These are phyloP conservation scores for Curvularia spicifera DNA, from an alignment of 2,329 filamentous ascomycete species.

Conservation along the genomic window DNA sequence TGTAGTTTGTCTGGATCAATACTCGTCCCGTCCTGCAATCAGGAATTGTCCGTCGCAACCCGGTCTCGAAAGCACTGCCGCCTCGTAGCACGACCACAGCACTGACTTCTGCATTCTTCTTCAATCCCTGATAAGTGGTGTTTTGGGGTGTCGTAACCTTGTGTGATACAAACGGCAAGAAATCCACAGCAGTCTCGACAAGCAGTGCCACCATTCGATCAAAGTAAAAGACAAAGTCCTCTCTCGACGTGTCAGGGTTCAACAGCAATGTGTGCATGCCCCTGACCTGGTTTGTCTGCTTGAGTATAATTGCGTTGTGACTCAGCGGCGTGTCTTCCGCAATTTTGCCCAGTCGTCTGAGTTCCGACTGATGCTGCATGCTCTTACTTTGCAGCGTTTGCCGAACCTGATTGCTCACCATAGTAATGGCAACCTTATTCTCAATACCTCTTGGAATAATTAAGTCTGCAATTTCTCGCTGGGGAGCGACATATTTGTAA, in stretches of 20 bases:
- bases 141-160: slow-evolving; percentile 75
- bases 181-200: slow-evolving; percentile 67
- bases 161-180: slow-evolving; percentile 69
- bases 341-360: slow-evolving; percentile 76
- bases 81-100: slow-evolving; percentile 89
- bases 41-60: slow-evolving; percentile 86
- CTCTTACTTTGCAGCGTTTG: slow-evolving; percentile 88
- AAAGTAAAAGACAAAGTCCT: slow-evolving; percentile 98
- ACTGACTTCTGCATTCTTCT: slow-evolving; percentile 66
- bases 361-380: slow-evolving; percentile 76
- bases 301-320: slow-evolving; percentile 73
- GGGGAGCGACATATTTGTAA: slow-evolving; percentile 89
- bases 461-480: slow-evolving; percentile 88
- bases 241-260: slow-evolving; percentile 75
- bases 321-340: slow-evolving; percentile 76
- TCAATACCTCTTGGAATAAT: slow-evolving; percentile 95
- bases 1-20: slow-evolving; percentile 82
- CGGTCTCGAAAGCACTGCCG: slow-evolving; percentile 85
- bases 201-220: slow-evolving; percentile 85
- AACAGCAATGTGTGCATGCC: slow-evolving; percentile 93
- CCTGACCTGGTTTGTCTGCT: slow-evolving; percentile 78
- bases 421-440: slow-evolving; percentile 90
- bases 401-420: slow-evolving; percentile 93
- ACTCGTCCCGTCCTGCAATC: slow-evolving; percentile 89
- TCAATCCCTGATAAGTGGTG: slow-evolving; percentile 73